Evolutionary conservation across 306 rosid species (phyloP).

Genomic region (Cucurbita ficifolia): DNA sequence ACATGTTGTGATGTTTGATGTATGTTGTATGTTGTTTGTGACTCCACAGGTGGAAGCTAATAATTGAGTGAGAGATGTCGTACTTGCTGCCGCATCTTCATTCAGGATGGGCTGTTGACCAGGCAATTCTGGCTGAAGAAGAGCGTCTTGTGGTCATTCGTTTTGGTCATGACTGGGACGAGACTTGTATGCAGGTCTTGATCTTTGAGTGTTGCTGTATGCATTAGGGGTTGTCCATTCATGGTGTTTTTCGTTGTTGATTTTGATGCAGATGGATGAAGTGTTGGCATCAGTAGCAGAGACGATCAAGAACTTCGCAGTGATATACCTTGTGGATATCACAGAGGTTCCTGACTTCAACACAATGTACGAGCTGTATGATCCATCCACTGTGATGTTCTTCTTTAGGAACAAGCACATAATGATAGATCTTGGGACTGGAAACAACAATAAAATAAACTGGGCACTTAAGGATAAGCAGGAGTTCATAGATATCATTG

Average conservation of each 20-base stretch:
- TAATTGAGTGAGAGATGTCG: slow-evolving; percentile 25
- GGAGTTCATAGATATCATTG: slow-evolving; percentile 79
- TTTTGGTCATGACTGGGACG: slow-evolving; percentile 72
- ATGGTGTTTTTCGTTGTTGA: too few relatives aligned
- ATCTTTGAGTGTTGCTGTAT: too few relatives aligned
- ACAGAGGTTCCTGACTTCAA: slow-evolving; percentile 94
- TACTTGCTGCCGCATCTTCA: slow-evolving; percentile 71
- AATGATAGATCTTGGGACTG: slow-evolving; percentile 95
- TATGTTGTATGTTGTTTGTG: not conserved
- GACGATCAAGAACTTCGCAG: slow-evolving; percentile 78
- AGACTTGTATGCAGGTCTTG: slow-evolving; percentile 73
- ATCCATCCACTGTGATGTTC: slow-evolving; percentile 87
- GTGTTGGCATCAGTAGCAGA: slow-evolving; percentile 85
- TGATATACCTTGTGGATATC: slow-evolving; percentile 92
- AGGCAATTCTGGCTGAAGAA: slow-evolving; percentile 75
- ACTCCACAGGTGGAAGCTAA: not conserved
- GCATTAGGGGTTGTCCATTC: too few relatives aligned
- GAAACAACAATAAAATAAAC: slow-evolving; percentile 97
- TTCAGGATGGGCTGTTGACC: slow-evolving; percentile 82
- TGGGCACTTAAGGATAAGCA: slow-evolving; percentile 98
- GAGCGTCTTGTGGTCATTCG: slow-evolving; percentile 73
- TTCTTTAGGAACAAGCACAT: slow-evolving; percentile 96
- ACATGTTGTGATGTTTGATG: not conserved
- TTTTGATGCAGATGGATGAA: slow-evolving; percentile 60
- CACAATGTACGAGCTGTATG: slow-evolving; percentile 89